Conservation (phyloP, 2,329 filamentous ascomycete species). For the Fusarium ambrosium region DNA sequence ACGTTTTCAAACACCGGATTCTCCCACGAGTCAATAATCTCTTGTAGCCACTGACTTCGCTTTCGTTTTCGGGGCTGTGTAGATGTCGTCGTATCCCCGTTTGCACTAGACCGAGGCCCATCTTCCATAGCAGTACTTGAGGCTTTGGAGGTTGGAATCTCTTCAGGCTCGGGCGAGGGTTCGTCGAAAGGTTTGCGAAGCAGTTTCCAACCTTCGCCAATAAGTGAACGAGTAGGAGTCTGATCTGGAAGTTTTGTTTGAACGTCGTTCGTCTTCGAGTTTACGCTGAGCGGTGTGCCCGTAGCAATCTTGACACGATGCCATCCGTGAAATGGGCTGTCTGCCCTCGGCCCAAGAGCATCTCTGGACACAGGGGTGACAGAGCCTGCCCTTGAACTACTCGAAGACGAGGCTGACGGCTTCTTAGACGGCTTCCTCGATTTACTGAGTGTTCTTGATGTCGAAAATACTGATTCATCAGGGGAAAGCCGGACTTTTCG, state of each 20-base stretch:
- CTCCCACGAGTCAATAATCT: slow-evolving; percentile 75
- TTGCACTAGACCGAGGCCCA: neutral
- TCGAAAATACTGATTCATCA: slow-evolving; percentile 45
- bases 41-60: slow-evolving; percentile 68
- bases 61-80: slow-evolving; percentile 34
- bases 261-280: slow-evolving; percentile 5
- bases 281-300: slow-evolving; percentile 13
- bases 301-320: slow-evolving; percentile 52
- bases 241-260: slow-evolving; percentile 10
- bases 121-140: neutral
- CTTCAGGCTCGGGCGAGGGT: slow-evolving; percentile 30
- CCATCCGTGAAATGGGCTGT: slow-evolving; percentile 55
- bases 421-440: slow-evolving; percentile 33
- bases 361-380: slow-evolving; percentile 13
- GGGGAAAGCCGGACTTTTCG: slow-evolving; percentile 47
- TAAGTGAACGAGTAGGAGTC: slow-evolving; percentile 43
- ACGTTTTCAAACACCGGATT: slow-evolving; percentile 79
- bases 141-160: neutral
- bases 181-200: slow-evolving; percentile 62
- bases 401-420: slow-evolving; percentile 13
- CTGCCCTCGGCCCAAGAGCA: slow-evolving; percentile 1
- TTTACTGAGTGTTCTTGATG: slow-evolving; percentile 35
- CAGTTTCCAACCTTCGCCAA: slow-evolving; percentile 58
- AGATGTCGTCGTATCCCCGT: neutral
- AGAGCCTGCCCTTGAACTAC: slow-evolving; percentile 32